These are phyloP conservation scores for Lichtheimia ornata DNA, from an alignment of 371 early-diverging fungal species.

Conservation along the genomic window DNA sequence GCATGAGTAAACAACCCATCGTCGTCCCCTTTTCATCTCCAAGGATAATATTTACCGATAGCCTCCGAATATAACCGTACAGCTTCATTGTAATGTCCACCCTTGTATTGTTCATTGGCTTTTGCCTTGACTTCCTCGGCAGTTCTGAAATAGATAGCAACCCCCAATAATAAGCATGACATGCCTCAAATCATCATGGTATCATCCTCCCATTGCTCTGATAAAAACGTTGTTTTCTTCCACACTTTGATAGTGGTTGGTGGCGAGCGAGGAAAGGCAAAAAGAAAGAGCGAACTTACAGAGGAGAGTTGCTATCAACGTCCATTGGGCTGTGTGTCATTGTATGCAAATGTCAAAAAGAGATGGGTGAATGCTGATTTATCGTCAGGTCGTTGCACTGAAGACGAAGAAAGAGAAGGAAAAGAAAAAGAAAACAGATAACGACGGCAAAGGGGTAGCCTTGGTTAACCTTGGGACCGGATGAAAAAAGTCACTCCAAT, in stretches of 20 bases:
- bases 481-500: slow-evolving; percentile 2
- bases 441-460: background rate
- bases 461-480: too few species aligned
- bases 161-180: background rate
- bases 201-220: background rate
- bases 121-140: slow-evolving; percentile 64
- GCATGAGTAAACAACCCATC: too few species aligned
- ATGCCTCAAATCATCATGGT: background rate
- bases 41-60: slow-evolving; percentile 47
- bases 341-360: background rate
- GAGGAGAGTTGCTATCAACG: slow-evolving; percentile 14
- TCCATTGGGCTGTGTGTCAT: slow-evolving; percentile 29
- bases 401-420: slow-evolving; percentile 7
- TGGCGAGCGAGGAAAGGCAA: too few species aligned
- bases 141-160: background rate
- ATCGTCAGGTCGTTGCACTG: background rate
- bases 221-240: background rate
- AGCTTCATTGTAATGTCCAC: slow-evolving; percentile 62
- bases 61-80: slow-evolving; percentile 61
- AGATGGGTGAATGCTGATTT: slow-evolving; percentile 1
- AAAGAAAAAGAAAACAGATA: slow-evolving; percentile 11
- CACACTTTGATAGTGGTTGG: too few species aligned
- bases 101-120: slow-evolving; percentile 62
- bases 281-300: slow-evolving; percentile 13
- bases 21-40: background rate